Evolutionary conservation across 202 grass and related monocot species (phyloP), one percentile per base, ranked within the genome.

Genomic region (Thinopyrum obtusiflorum): DNA sequence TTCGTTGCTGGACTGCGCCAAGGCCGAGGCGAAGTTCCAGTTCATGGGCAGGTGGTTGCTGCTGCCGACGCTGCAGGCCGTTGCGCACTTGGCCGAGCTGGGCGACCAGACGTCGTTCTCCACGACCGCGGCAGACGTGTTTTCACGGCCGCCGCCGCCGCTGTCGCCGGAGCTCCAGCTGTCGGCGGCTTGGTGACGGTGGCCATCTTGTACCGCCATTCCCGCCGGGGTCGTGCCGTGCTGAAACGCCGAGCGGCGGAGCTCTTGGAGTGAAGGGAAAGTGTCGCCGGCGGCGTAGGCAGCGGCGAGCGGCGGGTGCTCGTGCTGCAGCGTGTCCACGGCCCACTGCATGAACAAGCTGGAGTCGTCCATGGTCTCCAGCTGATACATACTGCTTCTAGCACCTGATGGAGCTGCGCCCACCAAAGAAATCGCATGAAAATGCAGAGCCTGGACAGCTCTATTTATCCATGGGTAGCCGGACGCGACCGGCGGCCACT

Each of bases 291-390:
- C 82, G 68, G 7, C 35, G 36, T 75, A 61, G 15, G 14, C 76
- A 10, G 28, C 15, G 44, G 32, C 35, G 17, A 24, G 6, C 23
- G 84, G 80, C 14, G 40, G 74, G 26, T 86, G 57, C 14, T 80
- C 61, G 28, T 90, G 68, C 80, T 87, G 76, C 62, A 90, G 61
- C 49, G 89, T 90, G 61, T 65, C 82, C 61, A 87, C 44, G 21
- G 85, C 89, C 89, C 89, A 88, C 77, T 87, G 85, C 76, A 91
- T 59, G 89, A 91, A 91, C n/a, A 66, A 26, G 77, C 20, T 84
- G 36, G 89, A 87, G 49, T 90, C 85, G 7, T 90, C 89, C 89
- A 90, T 90, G 44, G 7, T 9, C 17, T 59, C 20, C 53, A 9
- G 18, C 7, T 59, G 53, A 21, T n/a, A 59, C 53, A 59, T 59